Evolutionary conservation across 495 filamentous ascomycete species (phyloP).

Genomic region (Talaromyces trachyspermus): DNA sequence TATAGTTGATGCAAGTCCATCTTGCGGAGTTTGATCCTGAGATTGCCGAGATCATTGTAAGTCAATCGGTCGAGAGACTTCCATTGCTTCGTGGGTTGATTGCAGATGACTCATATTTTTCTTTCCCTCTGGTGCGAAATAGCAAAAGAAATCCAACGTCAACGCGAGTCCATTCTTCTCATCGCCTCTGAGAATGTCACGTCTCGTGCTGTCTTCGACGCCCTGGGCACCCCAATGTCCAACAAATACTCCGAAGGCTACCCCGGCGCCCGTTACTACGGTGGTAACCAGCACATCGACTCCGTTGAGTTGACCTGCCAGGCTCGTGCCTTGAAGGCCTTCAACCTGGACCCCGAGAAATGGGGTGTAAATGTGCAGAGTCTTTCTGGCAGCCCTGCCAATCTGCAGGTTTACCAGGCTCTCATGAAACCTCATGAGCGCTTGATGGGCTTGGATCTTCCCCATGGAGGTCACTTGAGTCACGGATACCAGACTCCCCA

Average conservation of each 20-base stretch:
- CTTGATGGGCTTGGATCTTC: conserved; percentile 94
- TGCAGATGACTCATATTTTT: not conserved
- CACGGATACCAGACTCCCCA: conserved; percentile 97
- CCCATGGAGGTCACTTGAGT: conserved; percentile 93
- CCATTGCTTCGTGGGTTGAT: not conserved
- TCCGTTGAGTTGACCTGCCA: conserved; percentile 85
- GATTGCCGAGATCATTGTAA: conserved; percentile 10
- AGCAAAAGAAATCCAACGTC: conserved; percentile 40
- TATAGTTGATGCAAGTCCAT: conserved; percentile 6
- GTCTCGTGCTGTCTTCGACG: conserved; percentile 92
- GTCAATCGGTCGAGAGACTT: not conserved
- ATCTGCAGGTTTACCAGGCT: conserved; percentile 92
- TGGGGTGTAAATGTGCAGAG: conserved; percentile 99
- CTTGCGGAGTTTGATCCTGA: conserved; percentile 8
- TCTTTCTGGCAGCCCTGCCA: conserved; percentile 90
- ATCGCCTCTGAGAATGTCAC: conserved; percentile 99
- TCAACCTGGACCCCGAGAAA: conserved; percentile 71
- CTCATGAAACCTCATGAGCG: conserved; percentile 87
- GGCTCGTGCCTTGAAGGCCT: conserved; percentile 77
- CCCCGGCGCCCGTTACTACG: conserved; percentile 93
- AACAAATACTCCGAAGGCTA: conserved; percentile 99
- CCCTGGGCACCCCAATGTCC: conserved; percentile 94
- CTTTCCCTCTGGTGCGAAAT: no score
- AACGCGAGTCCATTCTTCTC: conserved; percentile 97
- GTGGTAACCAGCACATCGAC: conserved; percentile 94